A percentile compares a stretch with the other conserved stretches of the same genome.
Conservation (phyloP, 1,139 yeast genomes). For the Taphrina communis region DNA sequence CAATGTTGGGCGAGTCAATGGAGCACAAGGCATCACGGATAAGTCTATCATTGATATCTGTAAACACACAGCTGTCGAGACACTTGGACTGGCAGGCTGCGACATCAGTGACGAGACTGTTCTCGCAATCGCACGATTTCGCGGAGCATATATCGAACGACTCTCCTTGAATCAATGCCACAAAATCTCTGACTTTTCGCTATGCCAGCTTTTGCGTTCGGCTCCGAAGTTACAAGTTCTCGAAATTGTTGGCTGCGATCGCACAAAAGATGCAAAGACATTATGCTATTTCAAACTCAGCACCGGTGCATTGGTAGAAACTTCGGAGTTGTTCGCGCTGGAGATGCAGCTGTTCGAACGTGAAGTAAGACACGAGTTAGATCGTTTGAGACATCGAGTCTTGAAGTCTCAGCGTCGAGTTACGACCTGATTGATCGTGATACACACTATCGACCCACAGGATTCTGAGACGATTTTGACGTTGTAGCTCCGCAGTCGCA, state of each 20-base stretch:
- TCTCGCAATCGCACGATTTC: constrained; percentile 75
- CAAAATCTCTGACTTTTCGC: constrained; percentile 65
- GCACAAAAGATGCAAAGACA: constrained; percentile 66
- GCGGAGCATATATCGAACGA: constrained; percentile 65
- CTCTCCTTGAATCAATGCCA: constrained; percentile 80
- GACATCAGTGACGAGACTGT: constrained; percentile 73
- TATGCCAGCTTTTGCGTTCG: constrained; percentile 67
- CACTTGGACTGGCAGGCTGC: constrained; percentile 91
- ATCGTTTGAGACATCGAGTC: constrained; percentile 8
- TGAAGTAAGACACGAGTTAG: constrained; percentile 15
- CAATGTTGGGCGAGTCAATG: constrained; percentile 79
- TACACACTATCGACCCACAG: too few relatives aligned
- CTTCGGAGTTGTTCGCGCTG: constrained; percentile 20
- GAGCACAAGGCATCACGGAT: constrained; percentile 74
- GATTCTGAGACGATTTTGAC: too few relatives aligned
- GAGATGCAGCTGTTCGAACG: constrained; percentile 29
- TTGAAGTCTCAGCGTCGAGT: constrained; percentile 21
- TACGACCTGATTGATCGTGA: background rate
- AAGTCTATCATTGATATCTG: constrained; percentile 66
- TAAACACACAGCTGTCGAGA: constrained; percentile 61
- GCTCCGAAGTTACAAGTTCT: constrained; percentile 71
- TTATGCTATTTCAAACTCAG: constrained; percentile 65
- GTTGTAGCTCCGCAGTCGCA: too few relatives aligned
- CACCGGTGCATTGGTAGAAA: constrained; percentile 33
- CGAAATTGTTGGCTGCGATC: constrained; percentile 70